These are phyloP conservation scores for Apiosordaria backusii DNA, from an alignment of 495 filamentous ascomycete genomes.

Conservation along the genomic window DNA sequence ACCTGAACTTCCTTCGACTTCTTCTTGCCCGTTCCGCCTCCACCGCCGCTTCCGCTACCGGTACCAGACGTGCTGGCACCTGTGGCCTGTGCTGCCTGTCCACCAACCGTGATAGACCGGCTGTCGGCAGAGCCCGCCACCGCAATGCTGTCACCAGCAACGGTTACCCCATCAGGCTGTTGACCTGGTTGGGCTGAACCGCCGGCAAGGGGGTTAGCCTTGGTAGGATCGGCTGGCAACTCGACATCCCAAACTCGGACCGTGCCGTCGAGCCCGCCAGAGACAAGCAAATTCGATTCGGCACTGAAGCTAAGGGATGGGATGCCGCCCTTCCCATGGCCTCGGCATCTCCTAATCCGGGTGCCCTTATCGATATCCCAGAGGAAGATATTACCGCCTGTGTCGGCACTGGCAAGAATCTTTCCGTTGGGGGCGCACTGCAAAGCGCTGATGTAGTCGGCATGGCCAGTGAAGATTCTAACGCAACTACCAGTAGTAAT, in stretches of 20 bases:
- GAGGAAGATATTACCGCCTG: slow-evolving; percentile 78
- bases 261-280: slow-evolving; percentile 86
- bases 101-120: slow-evolving; percentile 34
- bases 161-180: slow-evolving; percentile 53
- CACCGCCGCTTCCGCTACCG: slow-evolving; percentile 39
- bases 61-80: slow-evolving; percentile 26
- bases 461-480: slow-evolving; percentile 88
- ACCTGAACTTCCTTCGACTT: slow-evolving; percentile 87
- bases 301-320: slow-evolving; percentile 89
- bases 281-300: slow-evolving; percentile 82
- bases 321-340: slow-evolving; percentile 89
- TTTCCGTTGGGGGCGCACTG: slow-evolving; percentile 84
- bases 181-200: slow-evolving; percentile 49
- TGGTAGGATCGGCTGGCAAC: slow-evolving; percentile 51
- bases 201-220: slow-evolving; percentile 32
- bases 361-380: slow-evolving; percentile 87
- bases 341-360: slow-evolving; percentile 84
- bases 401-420: slow-evolving; percentile 81
- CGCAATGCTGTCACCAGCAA: slow-evolving; percentile 44
- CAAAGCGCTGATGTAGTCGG: slow-evolving; percentile 74
- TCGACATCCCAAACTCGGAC: slow-evolving; percentile 92
- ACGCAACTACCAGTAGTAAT: slow-evolving; percentile 78
- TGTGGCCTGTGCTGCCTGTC: slow-evolving; percentile 28
- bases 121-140: slow-evolving; percentile 44
- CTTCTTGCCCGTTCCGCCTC: slow-evolving; percentile 61